Evolutionary conservation across 306 rosid genomes (phyloP).

Genomic region (Phaseolus lunatus): DNA sequence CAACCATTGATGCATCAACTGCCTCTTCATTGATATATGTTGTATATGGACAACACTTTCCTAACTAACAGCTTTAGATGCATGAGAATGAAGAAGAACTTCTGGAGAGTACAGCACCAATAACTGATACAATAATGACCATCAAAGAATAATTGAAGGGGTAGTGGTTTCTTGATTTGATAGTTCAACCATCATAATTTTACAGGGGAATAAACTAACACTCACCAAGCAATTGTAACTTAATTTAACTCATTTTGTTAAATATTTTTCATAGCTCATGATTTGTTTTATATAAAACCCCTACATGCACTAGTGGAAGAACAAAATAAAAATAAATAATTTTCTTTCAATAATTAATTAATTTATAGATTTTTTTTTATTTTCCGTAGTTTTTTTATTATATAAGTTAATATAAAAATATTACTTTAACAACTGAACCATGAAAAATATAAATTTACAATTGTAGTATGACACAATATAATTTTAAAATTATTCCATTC

Average conservation of each 20-base stretch:
- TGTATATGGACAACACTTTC: conserved; percentile 21
- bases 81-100: neutral
- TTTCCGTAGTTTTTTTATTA: no score
- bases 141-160: neutral
- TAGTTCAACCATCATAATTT: conserved; percentile 13
- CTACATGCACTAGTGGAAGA: no score
- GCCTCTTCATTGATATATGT: neutral
- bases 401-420: no score
- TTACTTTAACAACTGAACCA: no score
- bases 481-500: no score
- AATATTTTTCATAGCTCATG: neutral
- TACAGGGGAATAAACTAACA: neutral
- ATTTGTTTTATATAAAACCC: no score
- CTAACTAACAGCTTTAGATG: conserved; percentile 33
- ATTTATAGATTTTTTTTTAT: no score
- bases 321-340: no score
- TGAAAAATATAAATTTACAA: no score
- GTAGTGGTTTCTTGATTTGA: conserved; percentile 24
- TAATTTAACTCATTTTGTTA: neutral
- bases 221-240: no score
- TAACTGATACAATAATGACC: neutral
- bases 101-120: neutral
- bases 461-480: no score
- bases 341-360: no score
- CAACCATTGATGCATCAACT: conserved; percentile 16